A percentile compares a stretch with the other conserved stretches of the same genome.
phyloP scores from a whole-genome alignment of 2,329 filamentous ascomycete genomes.

The Sarocladium strictum region DNA sequence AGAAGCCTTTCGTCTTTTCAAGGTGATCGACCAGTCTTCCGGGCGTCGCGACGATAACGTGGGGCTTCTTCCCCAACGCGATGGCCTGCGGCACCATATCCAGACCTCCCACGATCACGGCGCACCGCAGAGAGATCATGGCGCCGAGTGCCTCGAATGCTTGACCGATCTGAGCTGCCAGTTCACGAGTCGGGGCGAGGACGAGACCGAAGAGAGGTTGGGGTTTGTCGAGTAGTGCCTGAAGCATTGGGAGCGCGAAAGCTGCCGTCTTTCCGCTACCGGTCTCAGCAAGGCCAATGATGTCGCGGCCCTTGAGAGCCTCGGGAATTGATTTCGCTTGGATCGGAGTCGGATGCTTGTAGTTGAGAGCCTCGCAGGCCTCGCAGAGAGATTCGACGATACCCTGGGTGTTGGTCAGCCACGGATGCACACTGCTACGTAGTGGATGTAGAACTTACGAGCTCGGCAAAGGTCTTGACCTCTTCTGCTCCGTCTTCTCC shows the following conservation, averaged over 20 bases:
- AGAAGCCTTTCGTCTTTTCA: slow-evolving; percentile 96
- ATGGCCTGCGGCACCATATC: slow-evolving; percentile 93
- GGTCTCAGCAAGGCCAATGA: slow-evolving; percentile 92
- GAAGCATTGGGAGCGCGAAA: slow-evolving; percentile 88
- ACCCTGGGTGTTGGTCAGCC: slow-evolving; percentile 44
- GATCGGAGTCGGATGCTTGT: slow-evolving; percentile 82
- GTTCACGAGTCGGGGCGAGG: slow-evolving; percentile 85
- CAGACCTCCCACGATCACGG: slow-evolving; percentile 85
- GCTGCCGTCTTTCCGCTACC: slow-evolving; percentile 95
- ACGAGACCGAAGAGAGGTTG: slow-evolving; percentile 83
- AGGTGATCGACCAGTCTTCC: slow-evolving; percentile 86
- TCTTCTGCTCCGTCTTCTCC: slow-evolving; percentile 22
- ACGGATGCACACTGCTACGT: slow-evolving; percentile 9
- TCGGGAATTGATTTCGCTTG: slow-evolving; percentile 78
- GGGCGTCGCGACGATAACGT: slow-evolving; percentile 88
- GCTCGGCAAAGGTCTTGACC: slow-evolving; percentile 60
- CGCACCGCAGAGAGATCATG: slow-evolving; percentile 79
- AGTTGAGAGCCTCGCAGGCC: slow-evolving; percentile 75
- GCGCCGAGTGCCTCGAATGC: slow-evolving; percentile 83
- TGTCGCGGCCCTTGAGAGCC: slow-evolving; percentile 73
- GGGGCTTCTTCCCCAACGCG: slow-evolving; percentile 89
- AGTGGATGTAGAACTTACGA: slow-evolving; percentile 34
- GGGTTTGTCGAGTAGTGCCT: slow-evolving; percentile 82
- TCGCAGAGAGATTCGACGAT: slow-evolving; percentile 85
- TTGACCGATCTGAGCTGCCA: slow-evolving; percentile 86